Evolutionary conservation across 257 asterid species (phyloP).

Genomic region (Solanum microdontum): DNA sequence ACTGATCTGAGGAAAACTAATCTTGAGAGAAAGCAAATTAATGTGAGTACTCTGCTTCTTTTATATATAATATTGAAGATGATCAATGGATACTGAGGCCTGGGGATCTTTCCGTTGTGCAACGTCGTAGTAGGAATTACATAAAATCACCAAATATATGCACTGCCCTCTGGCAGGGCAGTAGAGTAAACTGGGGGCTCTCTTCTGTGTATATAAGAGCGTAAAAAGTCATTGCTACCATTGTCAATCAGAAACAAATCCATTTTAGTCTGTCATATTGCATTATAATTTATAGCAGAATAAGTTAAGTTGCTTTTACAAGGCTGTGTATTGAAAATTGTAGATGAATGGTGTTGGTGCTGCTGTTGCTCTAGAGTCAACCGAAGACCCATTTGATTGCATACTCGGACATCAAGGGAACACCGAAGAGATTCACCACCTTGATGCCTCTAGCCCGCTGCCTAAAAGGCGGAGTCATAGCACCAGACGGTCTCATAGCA

Average conservation of each 20-base stretch:
- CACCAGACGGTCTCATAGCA: constrained; percentile 43
- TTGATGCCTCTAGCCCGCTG: constrained; percentile 8
- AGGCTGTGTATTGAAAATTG: not conserved
- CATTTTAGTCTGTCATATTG: not conserved
- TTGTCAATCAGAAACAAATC: not conserved
- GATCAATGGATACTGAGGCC: not conserved
- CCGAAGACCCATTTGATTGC: constrained; percentile 54
- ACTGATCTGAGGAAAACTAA: constrained; percentile 15
- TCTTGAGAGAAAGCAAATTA: constrained; percentile 18
- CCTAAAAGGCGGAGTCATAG: constrained; percentile 24
- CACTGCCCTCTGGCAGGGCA: not conserved
- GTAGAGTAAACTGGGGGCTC: not conserved
- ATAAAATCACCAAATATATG: not conserved
- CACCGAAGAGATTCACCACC: constrained; percentile 13
- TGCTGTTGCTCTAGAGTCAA: not conserved
- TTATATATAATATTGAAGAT: not conserved
- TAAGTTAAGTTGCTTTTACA: not conserved
- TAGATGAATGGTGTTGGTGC: constrained; percentile 28
- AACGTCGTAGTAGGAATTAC: not conserved
- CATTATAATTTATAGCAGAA: not conserved
- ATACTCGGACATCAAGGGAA: constrained; percentile 38
- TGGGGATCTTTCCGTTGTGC: not conserved
- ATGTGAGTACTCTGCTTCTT: constrained; percentile 20
- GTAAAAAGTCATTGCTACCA: not conserved
- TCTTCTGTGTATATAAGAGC: not conserved